These are phyloP conservation scores for Coccomyxa sp. DNA, from an alignment of 139 green algal genomes.

Conservation along the genomic window DNA sequence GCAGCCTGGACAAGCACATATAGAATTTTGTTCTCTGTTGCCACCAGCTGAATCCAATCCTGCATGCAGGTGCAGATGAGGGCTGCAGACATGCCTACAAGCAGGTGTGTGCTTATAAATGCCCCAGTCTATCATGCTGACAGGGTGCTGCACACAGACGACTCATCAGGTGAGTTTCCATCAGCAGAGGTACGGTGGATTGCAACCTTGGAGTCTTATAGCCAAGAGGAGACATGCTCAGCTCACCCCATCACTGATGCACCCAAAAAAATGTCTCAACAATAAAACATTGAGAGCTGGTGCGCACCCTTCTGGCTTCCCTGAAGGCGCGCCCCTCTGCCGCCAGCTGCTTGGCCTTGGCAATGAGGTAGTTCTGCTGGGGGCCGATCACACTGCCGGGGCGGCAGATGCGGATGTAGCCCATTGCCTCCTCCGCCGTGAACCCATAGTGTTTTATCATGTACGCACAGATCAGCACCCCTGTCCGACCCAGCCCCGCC, in stretches of 20 bases:
- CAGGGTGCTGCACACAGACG: conserved; percentile 1
- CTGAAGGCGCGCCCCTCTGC: not conserved
- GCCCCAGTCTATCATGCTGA: too few relatives aligned
- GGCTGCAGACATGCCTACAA: too few relatives aligned
- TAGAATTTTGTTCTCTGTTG: too few relatives aligned
- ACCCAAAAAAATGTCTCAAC: too few relatives aligned
- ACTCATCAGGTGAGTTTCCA: not conserved
- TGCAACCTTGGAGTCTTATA: not conserved
- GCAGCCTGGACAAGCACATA: too few relatives aligned
- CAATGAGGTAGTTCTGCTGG: conserved; percentile 85
- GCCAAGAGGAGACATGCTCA: not conserved
- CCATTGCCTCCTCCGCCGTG: conserved; percentile 80
- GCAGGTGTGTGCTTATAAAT: too few relatives aligned
- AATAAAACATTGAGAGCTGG: too few relatives aligned
- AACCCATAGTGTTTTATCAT: conserved; percentile 93
- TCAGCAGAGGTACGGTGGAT: not conserved
- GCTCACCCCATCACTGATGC: not conserved
- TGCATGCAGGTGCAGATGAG: too few relatives aligned
- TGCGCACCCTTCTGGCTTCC: not conserved
- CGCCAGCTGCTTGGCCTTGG: conserved; percentile 40
- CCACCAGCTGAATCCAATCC: too few relatives aligned
- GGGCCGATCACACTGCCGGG: conserved; percentile 89
- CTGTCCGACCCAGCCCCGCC: conserved; percentile 88
- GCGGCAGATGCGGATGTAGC: conserved; percentile 87
- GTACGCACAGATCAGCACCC: conserved; percentile 86